Evolutionary conservation across 345 rosid genomes (phyloP).

Genomic region (Eucalyptus regnans): DNA sequence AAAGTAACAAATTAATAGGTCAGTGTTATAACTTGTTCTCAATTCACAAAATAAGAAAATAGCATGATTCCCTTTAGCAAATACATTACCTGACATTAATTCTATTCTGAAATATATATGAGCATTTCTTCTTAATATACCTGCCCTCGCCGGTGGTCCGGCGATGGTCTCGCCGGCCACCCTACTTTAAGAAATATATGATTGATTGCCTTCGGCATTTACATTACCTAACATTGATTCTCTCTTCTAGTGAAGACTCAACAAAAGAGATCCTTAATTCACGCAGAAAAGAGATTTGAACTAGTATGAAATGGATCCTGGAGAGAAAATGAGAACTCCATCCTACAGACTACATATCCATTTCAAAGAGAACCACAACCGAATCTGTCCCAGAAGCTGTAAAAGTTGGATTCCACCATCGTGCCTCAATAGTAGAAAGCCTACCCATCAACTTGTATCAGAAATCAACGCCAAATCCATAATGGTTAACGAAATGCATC

Average conservation of each 20-base stretch:
- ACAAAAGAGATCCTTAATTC: not conserved
- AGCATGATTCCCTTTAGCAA: not conserved
- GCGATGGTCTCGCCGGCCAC: too few relatives aligned
- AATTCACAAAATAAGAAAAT: not conserved
- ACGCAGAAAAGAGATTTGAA: not conserved
- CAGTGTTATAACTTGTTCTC: not conserved
- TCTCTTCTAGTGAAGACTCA: not conserved
- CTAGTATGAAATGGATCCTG: not conserved
- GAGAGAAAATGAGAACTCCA: not conserved
- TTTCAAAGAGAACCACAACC: not conserved
- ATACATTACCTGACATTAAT: not conserved
- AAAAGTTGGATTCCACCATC: not conserved
- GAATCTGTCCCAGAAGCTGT: not conserved
- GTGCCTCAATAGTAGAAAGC: not conserved
- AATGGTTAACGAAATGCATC: too few relatives aligned
- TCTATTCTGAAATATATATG: not conserved
- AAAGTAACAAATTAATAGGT: not conserved
- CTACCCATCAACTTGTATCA: too few relatives aligned
- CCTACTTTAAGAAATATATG: not conserved
- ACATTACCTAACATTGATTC: not conserved
- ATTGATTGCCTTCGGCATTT: not conserved
- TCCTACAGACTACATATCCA: not conserved
- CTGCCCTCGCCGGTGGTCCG: too few relatives aligned
- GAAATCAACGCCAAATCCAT: too few relatives aligned
- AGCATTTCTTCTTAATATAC: too few relatives aligned